Evolutionary conservation across 352 stramenopile genomes (phyloP).

Genomic region (Phytophthora chlamydospora): DNA sequence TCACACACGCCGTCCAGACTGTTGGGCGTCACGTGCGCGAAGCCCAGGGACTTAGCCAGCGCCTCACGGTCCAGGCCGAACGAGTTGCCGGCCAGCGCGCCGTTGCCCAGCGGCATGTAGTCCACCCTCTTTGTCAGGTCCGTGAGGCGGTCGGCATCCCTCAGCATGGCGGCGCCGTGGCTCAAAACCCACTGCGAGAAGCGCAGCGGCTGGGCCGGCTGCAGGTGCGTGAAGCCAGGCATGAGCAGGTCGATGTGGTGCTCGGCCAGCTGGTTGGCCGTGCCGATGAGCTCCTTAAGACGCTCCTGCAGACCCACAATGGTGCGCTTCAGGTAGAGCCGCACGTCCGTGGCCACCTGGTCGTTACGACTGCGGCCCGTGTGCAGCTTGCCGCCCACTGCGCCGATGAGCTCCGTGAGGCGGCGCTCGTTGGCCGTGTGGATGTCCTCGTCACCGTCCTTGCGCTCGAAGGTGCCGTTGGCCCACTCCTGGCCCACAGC

Average conservation of each 20-base stretch:
- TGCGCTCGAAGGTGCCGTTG: slow-evolving; percentile 78
- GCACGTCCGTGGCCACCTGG: slow-evolving; percentile 98
- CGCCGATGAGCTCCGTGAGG: slow-evolving; percentile 97
- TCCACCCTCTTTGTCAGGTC: slow-evolving; percentile 96
- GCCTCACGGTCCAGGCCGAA: slow-evolving; percentile 97
- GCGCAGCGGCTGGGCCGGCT: slow-evolving; percentile 97
- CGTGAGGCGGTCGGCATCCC: slow-evolving; percentile 94
- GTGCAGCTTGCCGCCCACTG: slow-evolving; percentile 97
- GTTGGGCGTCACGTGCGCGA: slow-evolving; percentile 94
- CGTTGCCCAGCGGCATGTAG: slow-evolving; percentile 96
- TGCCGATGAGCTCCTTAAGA: slow-evolving; percentile 93
- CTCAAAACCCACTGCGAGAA: slow-evolving; percentile 98
- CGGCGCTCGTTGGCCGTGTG: slow-evolving; percentile 99
- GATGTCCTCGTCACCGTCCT: slow-evolving; percentile 98
- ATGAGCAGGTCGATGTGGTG: slow-evolving; percentile 96
- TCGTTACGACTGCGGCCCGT: slow-evolving; percentile 97
- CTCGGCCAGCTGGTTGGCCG: slow-evolving; percentile 88
- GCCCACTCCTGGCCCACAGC: slow-evolving; percentile 39
- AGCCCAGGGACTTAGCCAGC: slow-evolving; percentile 94
- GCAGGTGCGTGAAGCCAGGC: slow-evolving; percentile 98
- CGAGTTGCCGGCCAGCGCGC: slow-evolving; percentile 97
- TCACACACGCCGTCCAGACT: slow-evolving; percentile 98
- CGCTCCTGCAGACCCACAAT: slow-evolving; percentile 72
- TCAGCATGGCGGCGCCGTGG: slow-evolving; percentile 93
- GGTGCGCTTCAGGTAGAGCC: slow-evolving; percentile 92